phyloP scores from a whole-genome alignment of 169 alveolate genomes.

The Miamiensis avidus region DNA sequence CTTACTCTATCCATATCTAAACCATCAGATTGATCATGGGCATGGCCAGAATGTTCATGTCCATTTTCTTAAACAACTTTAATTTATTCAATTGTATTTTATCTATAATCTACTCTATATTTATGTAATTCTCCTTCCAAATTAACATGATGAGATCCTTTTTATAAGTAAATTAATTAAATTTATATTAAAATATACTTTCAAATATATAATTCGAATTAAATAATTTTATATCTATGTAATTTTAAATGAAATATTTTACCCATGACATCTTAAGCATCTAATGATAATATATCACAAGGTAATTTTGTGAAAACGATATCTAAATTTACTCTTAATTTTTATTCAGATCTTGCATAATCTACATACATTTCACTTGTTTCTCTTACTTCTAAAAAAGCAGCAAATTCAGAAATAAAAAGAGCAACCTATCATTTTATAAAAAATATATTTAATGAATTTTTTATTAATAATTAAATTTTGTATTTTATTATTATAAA shows the following conservation, averaged over 20 bases:
- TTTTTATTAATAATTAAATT: no score
- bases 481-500: background rate
- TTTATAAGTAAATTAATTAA: no score
- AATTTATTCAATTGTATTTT: conserved; percentile 47
- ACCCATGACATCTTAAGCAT: conserved; percentile 86
- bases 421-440: conserved; percentile 19
- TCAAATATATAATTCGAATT: background rate
- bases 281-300: conserved; percentile 79
- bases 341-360: conserved; percentile 58
- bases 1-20: conserved; percentile 48
- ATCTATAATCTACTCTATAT: conserved; percentile 53
- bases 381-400: conserved; percentile 59
- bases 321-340: conserved; percentile 77
- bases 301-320: conserved; percentile 81
- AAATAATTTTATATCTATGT: no score
- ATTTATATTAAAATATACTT: background rate
- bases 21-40: conserved; percentile 3
- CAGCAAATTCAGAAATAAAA: conserved; percentile 69
- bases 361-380: conserved; percentile 80
- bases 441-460: no score
- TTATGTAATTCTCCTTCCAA: conserved; percentile 73
- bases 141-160: conserved; percentile 72
- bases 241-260: no score
- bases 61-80: conserved; percentile 26
- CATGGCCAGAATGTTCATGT: conserved; percentile 15